Base-by-base conservation (phyloP, 2,329 filamentous ascomycete species). In the Didymella sp. region DNA sequence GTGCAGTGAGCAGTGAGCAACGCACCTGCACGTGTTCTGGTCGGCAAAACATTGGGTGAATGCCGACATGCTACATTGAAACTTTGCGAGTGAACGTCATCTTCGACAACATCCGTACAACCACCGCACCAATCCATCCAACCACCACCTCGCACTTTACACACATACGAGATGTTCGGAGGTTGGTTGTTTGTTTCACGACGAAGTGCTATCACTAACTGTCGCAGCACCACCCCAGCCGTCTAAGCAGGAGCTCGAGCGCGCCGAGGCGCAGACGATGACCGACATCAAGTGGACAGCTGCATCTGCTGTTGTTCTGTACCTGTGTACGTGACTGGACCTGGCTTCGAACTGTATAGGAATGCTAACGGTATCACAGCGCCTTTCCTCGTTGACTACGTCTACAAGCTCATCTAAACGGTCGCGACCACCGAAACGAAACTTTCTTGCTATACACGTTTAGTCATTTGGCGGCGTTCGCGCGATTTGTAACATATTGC, bases 281-380 rank as follows among this genome's bases (percentile, higher is more conserved):
- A 81, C 83, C 66, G 89, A 87, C 47, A 80, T 94, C 65, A 87
- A 89, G 79, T 83, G 82, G 69, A 89, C 89, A 60, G 73, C 88
- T 52, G 83, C 85, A 35, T 86, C 86, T 15, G 87, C 87, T 61
- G 81, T 88, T 35, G 76, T 90, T 46, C 83, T 95, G 45, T 94
- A 94, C 74, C 79, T 95, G 59, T 91, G 91, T 95, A 86, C 55
- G 89, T 27, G 30, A 21, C n/a, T 6, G 2, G 7, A n/a, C n/a
- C 6, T 19, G n/a, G 24, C 17, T 2, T 7, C 27, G 17, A 9
- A 13, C n/a, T 19, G 19, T 21, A 9, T 3, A 15, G 8, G 24
- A 2, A 15, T 40, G 43, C 56, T 61, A 48, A 61, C 33, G 17
- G 25, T 38, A 6, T 13, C 5, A 28, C 28, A 85, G 84, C 84